Conservation (phyloP, 2,329 filamentous ascomycete species). For the Gremmenia infestans region DNA sequence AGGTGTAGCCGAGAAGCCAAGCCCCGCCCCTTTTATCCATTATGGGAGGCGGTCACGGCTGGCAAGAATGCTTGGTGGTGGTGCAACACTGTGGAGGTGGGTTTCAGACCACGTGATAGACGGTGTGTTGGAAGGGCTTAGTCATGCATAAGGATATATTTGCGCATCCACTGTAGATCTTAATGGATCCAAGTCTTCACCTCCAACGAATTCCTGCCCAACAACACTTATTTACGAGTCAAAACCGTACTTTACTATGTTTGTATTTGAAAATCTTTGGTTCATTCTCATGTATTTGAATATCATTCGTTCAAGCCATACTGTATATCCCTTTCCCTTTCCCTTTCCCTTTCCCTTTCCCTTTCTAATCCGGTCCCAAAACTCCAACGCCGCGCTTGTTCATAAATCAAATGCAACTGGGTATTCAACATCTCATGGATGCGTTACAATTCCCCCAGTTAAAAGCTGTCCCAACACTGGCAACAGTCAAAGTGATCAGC, state of each 20-base stretch:
- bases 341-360: not conserved
- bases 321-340: not conserved
- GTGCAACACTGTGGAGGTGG: too few species aligned
- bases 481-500: constrained; percentile 24
- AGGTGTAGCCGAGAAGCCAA: not conserved
- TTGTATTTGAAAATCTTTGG: too few species aligned
- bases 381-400: not conserved
- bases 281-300: too few species aligned
- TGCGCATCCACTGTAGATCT: too few species aligned
- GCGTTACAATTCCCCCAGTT: constrained; percentile 20
- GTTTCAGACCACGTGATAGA: too few species aligned
- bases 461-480: constrained; percentile 25
- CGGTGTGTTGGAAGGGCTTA: too few species aligned
- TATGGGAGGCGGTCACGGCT: not conserved
- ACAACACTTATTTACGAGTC: too few species aligned
- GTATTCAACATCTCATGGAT: not conserved
- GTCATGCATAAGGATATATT: too few species aligned
- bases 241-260: too few species aligned
- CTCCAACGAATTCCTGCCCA: too few species aligned
- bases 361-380: not conserved
- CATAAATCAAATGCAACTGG: not conserved
- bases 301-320: too few species aligned
- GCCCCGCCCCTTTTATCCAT: not conserved
- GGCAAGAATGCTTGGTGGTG: not conserved
- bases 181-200: too few species aligned